A percentile compares a stretch with the other conserved stretches of the same genome.
Conservation (phyloP, 257 asterid genomes). For the Lycium barbarum region DNA sequence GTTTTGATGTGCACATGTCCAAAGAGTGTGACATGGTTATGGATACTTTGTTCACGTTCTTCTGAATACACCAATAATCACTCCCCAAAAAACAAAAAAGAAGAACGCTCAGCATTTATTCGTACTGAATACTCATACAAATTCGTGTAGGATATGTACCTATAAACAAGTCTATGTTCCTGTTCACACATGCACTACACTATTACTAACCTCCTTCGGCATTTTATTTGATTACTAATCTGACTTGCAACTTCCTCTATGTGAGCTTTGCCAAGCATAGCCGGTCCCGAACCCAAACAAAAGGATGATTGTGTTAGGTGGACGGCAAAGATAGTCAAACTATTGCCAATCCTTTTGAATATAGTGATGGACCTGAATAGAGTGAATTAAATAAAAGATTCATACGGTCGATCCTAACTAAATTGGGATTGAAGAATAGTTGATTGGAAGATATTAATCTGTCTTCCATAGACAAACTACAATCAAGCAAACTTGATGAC, state of each 20-base stretch:
- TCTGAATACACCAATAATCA: too few species aligned
- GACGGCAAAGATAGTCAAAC: not conserved
- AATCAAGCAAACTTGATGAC: not conserved
- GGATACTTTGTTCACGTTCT: too few species aligned
- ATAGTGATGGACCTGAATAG: not conserved
- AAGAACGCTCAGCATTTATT: not conserved
- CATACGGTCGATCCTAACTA: not conserved
- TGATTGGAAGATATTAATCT: not conserved
- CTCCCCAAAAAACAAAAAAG: too few species aligned
- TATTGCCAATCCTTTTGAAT: not conserved
- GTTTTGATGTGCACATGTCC: too few species aligned
- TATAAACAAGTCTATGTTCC: not conserved
- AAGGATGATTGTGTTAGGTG: not conserved
- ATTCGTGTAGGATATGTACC: not conserved
- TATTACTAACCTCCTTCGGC: constrained; percentile 6
- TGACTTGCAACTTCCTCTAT: not conserved
- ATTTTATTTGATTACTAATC: constrained; percentile 3
- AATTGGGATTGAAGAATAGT: constrained; percentile 16
- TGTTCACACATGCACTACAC: constrained; percentile 3
- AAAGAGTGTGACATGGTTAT: too few species aligned
- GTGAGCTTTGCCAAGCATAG: constrained; percentile 7
- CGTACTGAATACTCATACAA: not conserved
- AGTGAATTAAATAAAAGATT: not conserved
- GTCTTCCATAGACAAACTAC: not conserved
- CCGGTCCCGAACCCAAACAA: not conserved